Evolutionary conservation across 2,329 filamentous ascomycete species (phyloP), one percentile per base, ranked within the genome.

Genomic region (Alternaria infectoria): DNA sequence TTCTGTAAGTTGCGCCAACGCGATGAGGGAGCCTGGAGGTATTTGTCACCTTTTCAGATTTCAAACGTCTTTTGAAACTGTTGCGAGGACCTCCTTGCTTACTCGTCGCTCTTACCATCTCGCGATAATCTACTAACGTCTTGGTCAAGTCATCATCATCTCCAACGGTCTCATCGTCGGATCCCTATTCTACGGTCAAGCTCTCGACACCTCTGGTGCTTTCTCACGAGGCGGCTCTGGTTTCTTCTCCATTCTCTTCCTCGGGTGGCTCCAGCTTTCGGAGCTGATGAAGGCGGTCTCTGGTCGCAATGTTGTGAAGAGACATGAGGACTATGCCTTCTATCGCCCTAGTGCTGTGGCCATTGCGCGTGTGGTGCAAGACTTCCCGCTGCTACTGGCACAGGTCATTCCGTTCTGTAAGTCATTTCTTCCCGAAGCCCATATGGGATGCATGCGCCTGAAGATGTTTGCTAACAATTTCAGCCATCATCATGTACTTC

Each of bases 271-370:
- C 6, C 91, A 94, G 64, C 81, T 96, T 51, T 88, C 90, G 0
- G 92, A 96, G 77, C 84, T 94, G 57, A 93, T 92, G 86, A 90
- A 90, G 67, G 91, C 91, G 47, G 89, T 95, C 9, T 87, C 87
- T 54, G 90, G 92, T 6, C 86, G 92, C 59, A 85, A 85, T 0
- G 89, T 96, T 17, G 93, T 86, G 66, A 90, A 81, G 78, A 88
- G 89, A 43, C 89, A 91, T 71, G 86, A 87, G 52, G 86, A 89
- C 32, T 91, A 90, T 71, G 89, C 88, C 1, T 91, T 91, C 76
- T 91, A 91, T 72, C 84, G 88, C n/a, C 89, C 89, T 0, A 89
- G 88, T 36, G 89, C 89, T 40, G 88, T 91, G 51, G 83, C 83
- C 5, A 83, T 87, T 81, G 91, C 83, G 71, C 84, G 88, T 60